phyloP scores from a whole-genome alignment of 2,329 filamentous ascomycete species.

The Colletotrichum tamarilloi region DNA sequence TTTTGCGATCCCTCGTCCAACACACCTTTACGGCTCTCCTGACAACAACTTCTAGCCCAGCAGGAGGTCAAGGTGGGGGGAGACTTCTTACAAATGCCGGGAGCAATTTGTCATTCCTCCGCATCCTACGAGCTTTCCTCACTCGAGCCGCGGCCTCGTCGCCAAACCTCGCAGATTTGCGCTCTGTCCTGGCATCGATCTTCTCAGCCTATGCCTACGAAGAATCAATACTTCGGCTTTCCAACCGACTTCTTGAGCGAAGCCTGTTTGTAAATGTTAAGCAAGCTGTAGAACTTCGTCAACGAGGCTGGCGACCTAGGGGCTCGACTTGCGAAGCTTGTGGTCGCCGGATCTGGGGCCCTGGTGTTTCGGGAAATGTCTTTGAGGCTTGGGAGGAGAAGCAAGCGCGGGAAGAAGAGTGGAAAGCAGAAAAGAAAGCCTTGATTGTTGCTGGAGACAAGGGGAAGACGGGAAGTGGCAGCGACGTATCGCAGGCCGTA shows the following conservation, averaged over 20 bases:
- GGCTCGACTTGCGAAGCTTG: conserved; percentile 92
- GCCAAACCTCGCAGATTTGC: conserved; percentile 87
- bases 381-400: conserved; percentile 85
- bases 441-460: conserved; percentile 48
- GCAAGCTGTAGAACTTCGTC: conserved; percentile 78
- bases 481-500: conserved; percentile 32
- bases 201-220: conserved; percentile 97
- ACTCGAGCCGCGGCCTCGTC: conserved; percentile 83
- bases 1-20: conserved; percentile 85
- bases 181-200: conserved; percentile 86
- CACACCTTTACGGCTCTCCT: conserved; percentile 90
- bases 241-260: conserved; percentile 87
- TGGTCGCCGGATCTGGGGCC: conserved; percentile 85
- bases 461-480: conserved; percentile 45
- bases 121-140: conserved; percentile 89
- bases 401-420: conserved; percentile 59
- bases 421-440: conserved; percentile 56
- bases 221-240: conserved; percentile 85
- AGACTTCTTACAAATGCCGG: conserved; percentile 51
- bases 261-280: conserved; percentile 88
- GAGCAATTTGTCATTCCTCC: conserved; percentile 83
- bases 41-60: conserved; percentile 73
- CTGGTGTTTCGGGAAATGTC: conserved; percentile 79
- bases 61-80: conserved; percentile 45
- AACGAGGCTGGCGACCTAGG: conserved; percentile 88